phyloP scores from a whole-genome alignment of 352 stramenopile species.

The Phytophthora cryptogea region DNA sequence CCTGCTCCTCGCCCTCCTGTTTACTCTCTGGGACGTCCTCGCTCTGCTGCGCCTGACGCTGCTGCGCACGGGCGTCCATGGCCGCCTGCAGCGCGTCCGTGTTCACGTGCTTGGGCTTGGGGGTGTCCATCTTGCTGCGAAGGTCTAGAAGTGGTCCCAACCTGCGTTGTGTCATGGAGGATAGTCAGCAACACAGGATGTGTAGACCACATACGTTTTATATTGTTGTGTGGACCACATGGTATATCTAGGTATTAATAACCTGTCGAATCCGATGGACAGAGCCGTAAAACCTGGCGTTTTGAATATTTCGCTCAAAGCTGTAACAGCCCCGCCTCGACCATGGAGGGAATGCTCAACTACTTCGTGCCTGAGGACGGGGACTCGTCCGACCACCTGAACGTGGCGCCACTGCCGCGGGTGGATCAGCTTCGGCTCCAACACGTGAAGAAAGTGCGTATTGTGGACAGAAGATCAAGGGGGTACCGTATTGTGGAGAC shows the following conservation, averaged over 20 bases:
- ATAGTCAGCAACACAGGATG: neutral
- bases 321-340: constrained; percentile 22
- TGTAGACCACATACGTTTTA: no score
- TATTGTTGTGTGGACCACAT: no score
- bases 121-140: constrained; percentile 13
- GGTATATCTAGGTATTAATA: no score
- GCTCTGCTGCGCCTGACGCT: constrained; percentile 8
- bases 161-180: no score
- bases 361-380: constrained; percentile 89
- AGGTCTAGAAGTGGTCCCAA: no score
- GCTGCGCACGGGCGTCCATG: constrained; percentile 30
- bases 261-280: no score
- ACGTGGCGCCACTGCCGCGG: constrained; percentile 80
- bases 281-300: no score
- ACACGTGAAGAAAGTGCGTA: constrained; percentile 80
- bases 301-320: no score
- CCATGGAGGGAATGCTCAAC: constrained; percentile 88
- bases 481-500: no score
- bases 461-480: neutral
- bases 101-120: constrained; percentile 34
- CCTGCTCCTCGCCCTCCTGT: constrained; percentile 20
- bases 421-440: constrained; percentile 75
- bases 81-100: constrained; percentile 43
- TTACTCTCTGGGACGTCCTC: neutral
- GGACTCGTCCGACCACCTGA: constrained; percentile 85